These are phyloP conservation scores for Hagleromyces aurorensis DNA, from an alignment of 805 yeast species.

Conservation along the genomic window DNA sequence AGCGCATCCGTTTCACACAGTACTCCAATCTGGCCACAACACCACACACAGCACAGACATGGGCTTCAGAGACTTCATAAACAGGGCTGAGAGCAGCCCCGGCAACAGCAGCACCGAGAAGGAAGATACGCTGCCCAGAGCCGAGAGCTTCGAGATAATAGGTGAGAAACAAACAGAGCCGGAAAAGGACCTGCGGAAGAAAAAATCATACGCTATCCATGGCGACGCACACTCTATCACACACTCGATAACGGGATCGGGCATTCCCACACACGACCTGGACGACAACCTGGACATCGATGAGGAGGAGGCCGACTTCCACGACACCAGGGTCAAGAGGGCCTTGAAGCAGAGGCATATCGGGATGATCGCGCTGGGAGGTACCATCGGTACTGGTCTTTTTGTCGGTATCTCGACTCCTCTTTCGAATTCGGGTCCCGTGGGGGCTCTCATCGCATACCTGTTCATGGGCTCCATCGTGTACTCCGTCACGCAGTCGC, in stretches of 20 bases:
- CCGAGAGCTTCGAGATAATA: conserved; percentile 1
- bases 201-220: conserved; percentile 1
- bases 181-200: neutral
- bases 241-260: too few relatives aligned
- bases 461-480: conserved; percentile 59
- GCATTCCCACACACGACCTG: too few relatives aligned
- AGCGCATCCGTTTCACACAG: too few relatives aligned
- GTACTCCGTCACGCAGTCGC: conserved; percentile 57
- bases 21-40: too few relatives aligned
- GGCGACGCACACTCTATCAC: conserved; percentile 4
- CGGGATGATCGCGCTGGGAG: conserved; percentile 72
- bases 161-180: neutral
- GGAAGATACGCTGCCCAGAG: conserved; percentile 3
- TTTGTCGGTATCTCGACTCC: conserved; percentile 59
- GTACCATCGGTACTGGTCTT: conserved; percentile 73
- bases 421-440: conserved; percentile 57
- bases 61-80: too few relatives aligned
- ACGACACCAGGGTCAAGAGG: conserved; percentile 44
- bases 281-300: conserved; percentile 7
- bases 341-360: conserved; percentile 59
- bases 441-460: conserved; percentile 54
- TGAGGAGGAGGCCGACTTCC: conserved; percentile 21
- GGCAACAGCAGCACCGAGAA: neutral
- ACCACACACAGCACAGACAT: too few relatives aligned
- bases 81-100: too few relatives aligned